Evolutionary conservation across 2,329 filamentous ascomycete genomes (phyloP), one percentile per base, ranked within the genome.

Genomic region (Leptographium radiaticola): DNA sequence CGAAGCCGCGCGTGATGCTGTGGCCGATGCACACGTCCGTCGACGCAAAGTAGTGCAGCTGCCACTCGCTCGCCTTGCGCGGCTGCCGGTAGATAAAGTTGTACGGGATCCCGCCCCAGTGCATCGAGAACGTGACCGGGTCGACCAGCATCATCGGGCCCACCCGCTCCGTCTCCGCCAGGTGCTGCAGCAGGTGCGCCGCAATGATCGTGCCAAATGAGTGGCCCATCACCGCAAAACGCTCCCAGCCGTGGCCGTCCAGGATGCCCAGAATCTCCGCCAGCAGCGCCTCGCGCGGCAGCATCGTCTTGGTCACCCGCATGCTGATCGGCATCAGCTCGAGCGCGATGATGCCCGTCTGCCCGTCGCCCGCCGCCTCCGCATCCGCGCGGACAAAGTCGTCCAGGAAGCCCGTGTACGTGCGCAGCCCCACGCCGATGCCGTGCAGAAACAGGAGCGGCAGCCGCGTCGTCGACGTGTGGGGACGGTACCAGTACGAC

Each of bases 281-380:
- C 49, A 51, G n/a, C 49, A 51, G 11, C 11, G 10, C 40, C 31
- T 13, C 12, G 9, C 49, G 49, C 40, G 49, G 49, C 49, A 36
- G 30, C 39, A 51, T 51, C 15, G 31, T 40, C n/a, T 18, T 4
- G 2, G 39, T 44, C 12, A 51, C 18, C 1, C 49, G 49, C 49
- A 51, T 51, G 49, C 49, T 51, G 49, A 51, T 51, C 10, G 49
- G 38, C 49, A 51, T 51, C 15, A 51, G 40, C 49, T 51, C 49
- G 49, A 51, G 8, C 9, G 40, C 39, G 16, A 51, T 30, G 30
- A 51, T 25, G 18, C 49, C 49, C 39, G 31, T 44, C 40, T 44
- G 49, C 16, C 39, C 49, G 39, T 51, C 49, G 9, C 4, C 49
- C 0, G 16, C 40, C 30, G 2, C 30, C 12, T 51, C 49, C 30